Evolutionary conservation across 768 basidiomycete genomes (phyloP), one percentile per base, ranked within the genome.

Genomic region (Leccinum subgranulosum): DNA sequence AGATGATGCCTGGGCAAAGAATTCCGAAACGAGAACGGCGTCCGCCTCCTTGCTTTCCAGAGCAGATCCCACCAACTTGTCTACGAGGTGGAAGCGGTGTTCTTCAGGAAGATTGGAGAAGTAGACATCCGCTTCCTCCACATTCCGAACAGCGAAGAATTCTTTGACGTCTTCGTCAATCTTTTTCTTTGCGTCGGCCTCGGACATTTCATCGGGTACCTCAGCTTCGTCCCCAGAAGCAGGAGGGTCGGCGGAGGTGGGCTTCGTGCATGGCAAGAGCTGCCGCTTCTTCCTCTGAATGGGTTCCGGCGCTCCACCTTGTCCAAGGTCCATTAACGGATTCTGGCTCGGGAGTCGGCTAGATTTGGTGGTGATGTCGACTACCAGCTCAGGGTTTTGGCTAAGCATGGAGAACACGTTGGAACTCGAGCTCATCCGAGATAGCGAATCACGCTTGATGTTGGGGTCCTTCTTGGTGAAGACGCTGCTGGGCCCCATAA

Each of bases 91-190:
- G 56, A 73, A 74, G 39, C 88, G 87, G 64, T 87, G 81, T 57
- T 79, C 79, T 25, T 79, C 72, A 6, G 92, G 86, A 27, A 98
- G 78, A 19, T 77, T 81, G 50, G 82, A 79, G 75, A 96, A 94
- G 77, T 94, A 95, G 25, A 82, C 82, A 63, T 92, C 92, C 12
- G 91, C 94, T 72, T 97, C 95, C 33, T 88, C 86, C 56, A 97
- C 71, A 66, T 87, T 89, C 62, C 91, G 88, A 64, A 92, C 84
- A 62, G 79, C 83, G 73, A 88, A 94, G 77, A 93, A 90, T 77
- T 98, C 93, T 74, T 91, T 92, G 55, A 77, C 75, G 64, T 95
- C 91, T 64, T 93, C 87, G 14, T 77, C 79, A 64, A 96, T 87
- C 79, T 88, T 90, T 70, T 84, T 83, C 73, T 23, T 6, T 41